A percentile compares a stretch with the other conserved stretches of the same genome.
phyloP scores from a whole-genome alignment of 2,329 filamentous ascomycete genomes.

The Alternaria rosae region DNA sequence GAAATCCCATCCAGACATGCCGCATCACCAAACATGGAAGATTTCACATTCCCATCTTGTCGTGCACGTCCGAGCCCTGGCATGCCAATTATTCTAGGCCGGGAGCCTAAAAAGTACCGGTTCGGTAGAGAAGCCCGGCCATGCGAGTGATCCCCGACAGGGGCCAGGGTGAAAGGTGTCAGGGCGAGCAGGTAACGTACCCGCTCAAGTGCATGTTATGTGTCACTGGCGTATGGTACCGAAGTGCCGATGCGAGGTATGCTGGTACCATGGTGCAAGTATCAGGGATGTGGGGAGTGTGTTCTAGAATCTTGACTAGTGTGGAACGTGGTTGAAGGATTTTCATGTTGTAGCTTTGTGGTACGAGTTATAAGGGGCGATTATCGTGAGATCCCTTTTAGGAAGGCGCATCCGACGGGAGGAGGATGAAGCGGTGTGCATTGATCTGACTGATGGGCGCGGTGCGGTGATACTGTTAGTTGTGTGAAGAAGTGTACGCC shows the following conservation, averaged over 20 bases:
- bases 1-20: neutral
- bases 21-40: neutral
- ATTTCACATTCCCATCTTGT: slow-evolving; percentile 16
- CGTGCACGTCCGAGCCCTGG: slow-evolving; percentile 17
- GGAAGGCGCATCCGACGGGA: neutral
- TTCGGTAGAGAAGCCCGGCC: neutral
- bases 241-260: neutral
- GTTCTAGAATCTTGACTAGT: slow-evolving; percentile 1
- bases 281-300: neutral
- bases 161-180: neutral
- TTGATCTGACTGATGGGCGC: neutral
- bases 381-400: neutral
- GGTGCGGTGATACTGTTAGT: neutral
- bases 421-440: neutral
- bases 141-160: slow-evolving; percentile 1
- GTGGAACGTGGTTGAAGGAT: neutral
- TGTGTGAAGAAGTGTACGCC: neutral
- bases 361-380: neutral
- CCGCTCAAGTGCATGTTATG: slow-evolving; percentile 6
- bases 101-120: slow-evolving; percentile 4
- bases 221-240: neutral
- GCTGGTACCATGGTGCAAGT: neutral
- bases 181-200: slow-evolving; percentile 1
- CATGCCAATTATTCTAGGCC: neutral
- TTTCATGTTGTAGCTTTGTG: neutral